phyloP scores from a whole-genome alignment of 169 alveolate genomes.

The Cytauxzoon felis region DNA sequence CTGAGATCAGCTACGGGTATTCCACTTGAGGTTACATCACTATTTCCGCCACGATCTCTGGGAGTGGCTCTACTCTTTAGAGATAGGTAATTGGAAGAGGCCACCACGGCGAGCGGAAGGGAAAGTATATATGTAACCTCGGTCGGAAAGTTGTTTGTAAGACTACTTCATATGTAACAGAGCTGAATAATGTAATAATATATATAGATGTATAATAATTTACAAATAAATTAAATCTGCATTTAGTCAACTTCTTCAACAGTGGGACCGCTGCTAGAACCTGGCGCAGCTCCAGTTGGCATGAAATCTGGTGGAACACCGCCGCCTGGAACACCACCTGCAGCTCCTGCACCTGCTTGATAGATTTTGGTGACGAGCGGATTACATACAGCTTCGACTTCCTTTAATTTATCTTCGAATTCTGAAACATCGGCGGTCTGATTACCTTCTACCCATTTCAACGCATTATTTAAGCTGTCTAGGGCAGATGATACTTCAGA shows the following conservation, averaged over 20 bases:
- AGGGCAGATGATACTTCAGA: slow-evolving; percentile 85
- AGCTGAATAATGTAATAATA: neutral
- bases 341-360: slow-evolving; percentile 90
- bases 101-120: no score
- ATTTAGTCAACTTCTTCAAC: slow-evolving; percentile 89
- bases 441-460: slow-evolving; percentile 92
- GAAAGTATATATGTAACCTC: neutral
- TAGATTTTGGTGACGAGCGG: slow-evolving; percentile 91
- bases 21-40: no score
- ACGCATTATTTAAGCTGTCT: slow-evolving; percentile 84
- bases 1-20: no score
- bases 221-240: neutral
- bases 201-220: neutral
- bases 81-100: no score
- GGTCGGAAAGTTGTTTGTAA: no score
- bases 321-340: slow-evolving; percentile 89
- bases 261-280: slow-evolving; percentile 86
- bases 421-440: slow-evolving; percentile 91
- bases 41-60: no score
- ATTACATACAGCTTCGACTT: slow-evolving; percentile 89
- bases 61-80: no score
- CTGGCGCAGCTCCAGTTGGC: slow-evolving; percentile 88
- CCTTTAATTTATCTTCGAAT: slow-evolving; percentile 92
- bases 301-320: slow-evolving; percentile 84
- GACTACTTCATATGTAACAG: neutral